These are phyloP conservation scores for Tetracladium marchalianum DNA, from an alignment of 495 filamentous ascomycete genomes.

Conservation along the genomic window DNA sequence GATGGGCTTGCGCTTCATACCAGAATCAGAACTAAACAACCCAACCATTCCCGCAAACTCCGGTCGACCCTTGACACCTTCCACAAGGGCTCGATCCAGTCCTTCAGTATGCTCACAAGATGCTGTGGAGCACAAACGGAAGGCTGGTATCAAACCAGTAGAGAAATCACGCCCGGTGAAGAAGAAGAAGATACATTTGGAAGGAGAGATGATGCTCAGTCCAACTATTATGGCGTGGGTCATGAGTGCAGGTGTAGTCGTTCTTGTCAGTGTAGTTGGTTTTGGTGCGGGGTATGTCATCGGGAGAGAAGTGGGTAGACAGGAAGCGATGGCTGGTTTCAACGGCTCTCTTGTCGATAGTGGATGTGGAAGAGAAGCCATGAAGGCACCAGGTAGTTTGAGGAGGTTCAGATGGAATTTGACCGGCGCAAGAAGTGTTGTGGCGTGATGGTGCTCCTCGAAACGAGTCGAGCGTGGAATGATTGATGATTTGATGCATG, in stretches of 20 bases:
- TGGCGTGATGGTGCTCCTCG: conserved; percentile 6
- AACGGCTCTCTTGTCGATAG: conserved; percentile 9
- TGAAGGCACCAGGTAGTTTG: conserved; percentile 6
- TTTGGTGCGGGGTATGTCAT: conserved; percentile 91
- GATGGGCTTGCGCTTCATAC: conserved; percentile 54
- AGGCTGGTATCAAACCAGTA: conserved; percentile 30
- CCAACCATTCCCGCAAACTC: conserved; percentile 20
- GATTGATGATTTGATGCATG: neutral
- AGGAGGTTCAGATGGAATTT: conserved; percentile 18
- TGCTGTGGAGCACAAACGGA: conserved; percentile 37
- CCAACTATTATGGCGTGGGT: conserved; percentile 88
- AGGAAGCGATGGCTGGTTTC: conserved; percentile 15
- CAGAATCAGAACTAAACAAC: conserved; percentile 61
- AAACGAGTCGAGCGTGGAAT: neutral
- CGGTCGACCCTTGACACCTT: conserved; percentile 16
- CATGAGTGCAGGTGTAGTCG: conserved; percentile 82
- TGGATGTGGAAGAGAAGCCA: conserved; percentile 13
- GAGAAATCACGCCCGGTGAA: conserved; percentile 24
- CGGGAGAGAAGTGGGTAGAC: conserved; percentile 33
- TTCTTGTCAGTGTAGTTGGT: conserved; percentile 81
- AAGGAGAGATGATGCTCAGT: conserved; percentile 32
- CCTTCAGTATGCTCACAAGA: conserved; percentile 23
- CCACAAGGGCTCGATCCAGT: conserved; percentile 18
- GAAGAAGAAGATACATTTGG: conserved; percentile 41
- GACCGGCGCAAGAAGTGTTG: conserved; percentile 7